Evolutionary conservation across 176 grass and related monocot species (phyloP), one percentile per base, ranked within the genome.

Genomic region (bread wheat (Triticum aestivum)): DNA sequence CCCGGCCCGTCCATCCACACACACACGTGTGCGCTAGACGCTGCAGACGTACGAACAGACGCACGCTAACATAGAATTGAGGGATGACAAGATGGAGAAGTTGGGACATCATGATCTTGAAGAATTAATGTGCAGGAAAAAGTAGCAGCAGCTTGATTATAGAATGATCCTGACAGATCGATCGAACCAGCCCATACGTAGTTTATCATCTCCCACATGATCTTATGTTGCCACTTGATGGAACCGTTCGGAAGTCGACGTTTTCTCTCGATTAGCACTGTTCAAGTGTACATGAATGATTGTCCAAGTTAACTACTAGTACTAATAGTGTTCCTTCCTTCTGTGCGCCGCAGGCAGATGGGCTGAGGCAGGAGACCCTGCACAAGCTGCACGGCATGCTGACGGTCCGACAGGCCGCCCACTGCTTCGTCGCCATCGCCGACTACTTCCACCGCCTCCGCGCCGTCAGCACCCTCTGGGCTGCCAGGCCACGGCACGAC

Each of bases 361-460:
- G 52, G 18, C 49, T 92, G 52, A 76, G 91, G 69, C 91, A 89
- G 84, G 84, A 89, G 84, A 89, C 75, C 6, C 75, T 92, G 18
- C 80, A 92, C 51, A 92, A 84, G 79, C 87, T 92, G 38, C 80
- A 84, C 8, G 61, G 83, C 9, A 87, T 92, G 80, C 80, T 92
- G 30, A 92, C 47, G 49, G 63, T 70, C 39, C 30, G 68, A 2
- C 91, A 89, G 75, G 69, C 84, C 6, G 91, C 61, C 32, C 61
- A 69, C 32, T 84, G 87, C 56, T 83, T 89, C 39, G 74, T 92
- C 5, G 79, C 83, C 1, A 86, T 92, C 37, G 75, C 83, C 5
- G 87, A 92, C 54, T 89, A 92, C 39, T 92, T 89, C 79, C 90
- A 92, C 61, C 90, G 87, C 74, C 83, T 92, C 34, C 87, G 90